Percentiles rank a stretch among this genome's conserved stretches.
Evolutionary conservation across 495 filamentous ascomycete species (phyloP).

Genomic region (Lophiotrema nucula): DNA sequence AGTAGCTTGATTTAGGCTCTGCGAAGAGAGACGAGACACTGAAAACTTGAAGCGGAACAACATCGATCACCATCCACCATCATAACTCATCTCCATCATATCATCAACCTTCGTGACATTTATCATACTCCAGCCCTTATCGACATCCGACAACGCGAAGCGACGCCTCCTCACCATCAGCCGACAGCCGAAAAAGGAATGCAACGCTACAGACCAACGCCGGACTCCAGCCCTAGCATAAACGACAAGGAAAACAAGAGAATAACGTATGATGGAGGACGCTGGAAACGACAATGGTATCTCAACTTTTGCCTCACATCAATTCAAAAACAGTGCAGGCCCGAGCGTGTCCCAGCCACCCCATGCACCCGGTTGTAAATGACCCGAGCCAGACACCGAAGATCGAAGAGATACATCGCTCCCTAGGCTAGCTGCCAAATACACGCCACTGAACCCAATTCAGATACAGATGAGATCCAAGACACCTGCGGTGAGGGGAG

Average conservation of each 20-base stretch:
- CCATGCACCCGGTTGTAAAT: conserved; percentile 4
- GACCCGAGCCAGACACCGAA: neutral
- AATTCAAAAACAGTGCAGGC: neutral
- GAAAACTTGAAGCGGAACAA: neutral
- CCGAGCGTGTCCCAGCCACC: conserved; percentile 3
- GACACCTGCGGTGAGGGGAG: conserved; percentile 4
- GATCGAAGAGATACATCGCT: neutral
- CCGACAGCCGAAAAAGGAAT: too few species aligned
- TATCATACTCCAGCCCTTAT: too few species aligned
- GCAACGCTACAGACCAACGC: neutral
- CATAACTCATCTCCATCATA: conserved; percentile 4
- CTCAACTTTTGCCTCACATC: conserved; percentile 26
- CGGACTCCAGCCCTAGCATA: neutral
- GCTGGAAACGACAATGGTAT: conserved; percentile 22
- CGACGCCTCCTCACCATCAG: too few species aligned
- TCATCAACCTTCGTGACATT: too few species aligned
- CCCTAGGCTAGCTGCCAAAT: too few species aligned
- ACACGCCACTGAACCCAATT: neutral
- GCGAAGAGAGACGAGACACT: conserved; percentile 6
- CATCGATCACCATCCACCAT: neutral
- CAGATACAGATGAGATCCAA: neutral
- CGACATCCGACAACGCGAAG: too few species aligned
- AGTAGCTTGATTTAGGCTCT: conserved; percentile 2
- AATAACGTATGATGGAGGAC: neutral
- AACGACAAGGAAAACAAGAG: neutral